Base-by-base conservation (phyloP, 164 flowering plant genomes). In the Sedum album region DNA sequence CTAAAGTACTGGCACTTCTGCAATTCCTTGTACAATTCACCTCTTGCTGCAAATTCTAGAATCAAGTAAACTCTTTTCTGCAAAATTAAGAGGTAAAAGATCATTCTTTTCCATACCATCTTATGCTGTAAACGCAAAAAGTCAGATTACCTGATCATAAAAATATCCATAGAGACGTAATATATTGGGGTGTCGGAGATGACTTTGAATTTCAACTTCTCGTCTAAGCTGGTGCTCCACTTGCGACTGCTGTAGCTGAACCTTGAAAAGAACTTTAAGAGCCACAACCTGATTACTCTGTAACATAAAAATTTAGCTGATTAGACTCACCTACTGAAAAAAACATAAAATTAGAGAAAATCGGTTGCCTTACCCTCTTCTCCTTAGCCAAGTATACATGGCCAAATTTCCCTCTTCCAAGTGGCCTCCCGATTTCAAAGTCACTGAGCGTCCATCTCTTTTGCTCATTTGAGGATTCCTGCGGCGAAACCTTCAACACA, bases 211-310 rank as follows among this genome's bases (percentile, higher is more conserved):
- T 44, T 44, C 48, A 44, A 44, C 48, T 44, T 44, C 48, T 44
- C 48, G 11, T 44, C 48, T 44, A 18, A 44, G 48, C 18, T 44
- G 48, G 15, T 44, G 48, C 48, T 44, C 48, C 48, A 44, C 48
- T 3, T 44, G 48, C 15, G 48, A 44, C 48, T 44, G 48, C 15
- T 44, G 48, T 44, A 44, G 17, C 48, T 44, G 48, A 18, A 44
- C 20, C 48, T 44, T 44, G 18, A 44, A 44, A 44, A 44, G 20
- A 44, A 44, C 48, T 15, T 44, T 44, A 5, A 44, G 48, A 11
- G 48, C 48, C 48, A 44, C 48, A 44, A 44, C 48, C 48, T 44
- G 48, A 44, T 44, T 44, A 44, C 48, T 44, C 48, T 44, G 48
- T 17, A 44, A 10, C 48, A 10, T 42, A 42, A 44, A 11, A 44